Conservation (phyloP, 768 basidiomycete species). For the Clathrus columnatus region DNA sequence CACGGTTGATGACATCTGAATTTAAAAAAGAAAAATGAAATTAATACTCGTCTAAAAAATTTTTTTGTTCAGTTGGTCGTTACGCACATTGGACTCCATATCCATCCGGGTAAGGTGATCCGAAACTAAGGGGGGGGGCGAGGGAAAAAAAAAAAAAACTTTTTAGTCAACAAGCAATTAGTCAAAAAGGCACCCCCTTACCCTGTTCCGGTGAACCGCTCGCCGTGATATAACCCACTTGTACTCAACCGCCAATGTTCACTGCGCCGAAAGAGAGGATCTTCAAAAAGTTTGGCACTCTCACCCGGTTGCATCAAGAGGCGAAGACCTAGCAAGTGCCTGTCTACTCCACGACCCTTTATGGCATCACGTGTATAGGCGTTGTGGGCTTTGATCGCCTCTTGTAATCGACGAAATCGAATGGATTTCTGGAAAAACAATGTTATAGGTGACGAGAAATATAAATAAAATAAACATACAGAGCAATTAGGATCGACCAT, state of each 20-base stretch:
- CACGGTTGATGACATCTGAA: slow-evolving; percentile 71
- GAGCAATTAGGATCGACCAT: slow-evolving; percentile 50
- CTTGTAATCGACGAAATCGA: slow-evolving; percentile 44
- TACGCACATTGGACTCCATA: slow-evolving; percentile 89
- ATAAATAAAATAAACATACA: slow-evolving; percentile 27
- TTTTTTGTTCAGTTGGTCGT: not conserved
- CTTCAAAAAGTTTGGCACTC: slow-evolving; percentile 58
- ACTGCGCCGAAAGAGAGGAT: slow-evolving; percentile 64
- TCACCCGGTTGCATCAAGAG: slow-evolving; percentile 56
- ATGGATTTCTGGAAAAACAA: slow-evolving; percentile 22
- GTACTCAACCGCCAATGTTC: slow-evolving; percentile 85
- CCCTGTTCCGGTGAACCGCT: slow-evolving; percentile 84
- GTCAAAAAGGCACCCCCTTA: no score
- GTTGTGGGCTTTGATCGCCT: slow-evolving; percentile 64
- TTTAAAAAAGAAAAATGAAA: not conserved
- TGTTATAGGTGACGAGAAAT: not conserved
- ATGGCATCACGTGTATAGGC: slow-evolving; percentile 68
- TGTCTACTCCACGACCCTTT: slow-evolving; percentile 77
- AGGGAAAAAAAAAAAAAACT: not conserved
- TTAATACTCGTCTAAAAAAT: slow-evolving; percentile 17
- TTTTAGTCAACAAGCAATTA: no score
- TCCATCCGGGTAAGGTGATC: slow-evolving; percentile 71
- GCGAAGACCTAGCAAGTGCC: slow-evolving; percentile 81
- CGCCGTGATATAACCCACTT: slow-evolving; percentile 80
- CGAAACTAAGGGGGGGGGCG: slow-evolving; percentile 47